Conservation (phyloP, 2,329 filamentous ascomycete genomes). For the Ceratocystis cubensis region DNA sequence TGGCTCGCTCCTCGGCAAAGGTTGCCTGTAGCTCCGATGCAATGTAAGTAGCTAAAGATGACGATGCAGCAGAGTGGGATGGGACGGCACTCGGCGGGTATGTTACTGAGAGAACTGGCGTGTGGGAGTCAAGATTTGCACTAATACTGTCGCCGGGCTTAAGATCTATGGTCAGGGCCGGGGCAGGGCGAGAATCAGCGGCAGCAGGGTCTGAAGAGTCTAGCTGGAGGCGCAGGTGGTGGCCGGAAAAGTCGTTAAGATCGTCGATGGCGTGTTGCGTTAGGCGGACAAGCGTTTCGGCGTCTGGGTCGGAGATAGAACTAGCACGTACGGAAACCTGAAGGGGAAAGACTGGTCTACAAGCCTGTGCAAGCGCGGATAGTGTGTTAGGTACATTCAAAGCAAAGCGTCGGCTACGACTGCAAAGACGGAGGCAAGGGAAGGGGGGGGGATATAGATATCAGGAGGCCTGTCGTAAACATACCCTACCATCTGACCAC, state of each 20-base stretch:
- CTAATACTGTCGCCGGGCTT: slow-evolving; percentile 46
- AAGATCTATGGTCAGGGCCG: slow-evolving; percentile 60
- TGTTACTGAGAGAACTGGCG: slow-evolving; percentile 60
- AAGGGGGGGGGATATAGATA: not conserved
- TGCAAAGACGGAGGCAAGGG: not conserved
- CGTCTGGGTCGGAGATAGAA: slow-evolving; percentile 51
- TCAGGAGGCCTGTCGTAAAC: slow-evolving; percentile 20
- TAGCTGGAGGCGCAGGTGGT: slow-evolving; percentile 44
- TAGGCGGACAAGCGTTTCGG: slow-evolving; percentile 59
- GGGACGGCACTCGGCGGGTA: slow-evolving; percentile 60
- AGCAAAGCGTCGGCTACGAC: not conserved
- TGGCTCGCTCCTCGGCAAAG: slow-evolving; percentile 80
- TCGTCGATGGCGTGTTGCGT: slow-evolving; percentile 80
- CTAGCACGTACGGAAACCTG: slow-evolving; percentile 65
- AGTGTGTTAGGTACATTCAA: not conserved
- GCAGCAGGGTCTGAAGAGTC: slow-evolving; percentile 5
- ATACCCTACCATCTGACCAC: slow-evolving; percentile 82
- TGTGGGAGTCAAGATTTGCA: slow-evolving; percentile 55
- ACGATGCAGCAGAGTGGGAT: slow-evolving; percentile 50
- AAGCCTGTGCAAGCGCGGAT: slow-evolving; percentile 45
- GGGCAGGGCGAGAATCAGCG: slow-evolving; percentile 25
- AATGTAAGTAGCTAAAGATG: slow-evolving; percentile 61
- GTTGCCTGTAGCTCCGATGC: slow-evolving; percentile 63
- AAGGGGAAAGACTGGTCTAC: slow-evolving; percentile 76
- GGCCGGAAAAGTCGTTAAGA: slow-evolving; percentile 76